Evolutionary conservation across 495 filamentous ascomycete genomes (phyloP).

Genomic region (Thermothielavioides terrestris): DNA sequence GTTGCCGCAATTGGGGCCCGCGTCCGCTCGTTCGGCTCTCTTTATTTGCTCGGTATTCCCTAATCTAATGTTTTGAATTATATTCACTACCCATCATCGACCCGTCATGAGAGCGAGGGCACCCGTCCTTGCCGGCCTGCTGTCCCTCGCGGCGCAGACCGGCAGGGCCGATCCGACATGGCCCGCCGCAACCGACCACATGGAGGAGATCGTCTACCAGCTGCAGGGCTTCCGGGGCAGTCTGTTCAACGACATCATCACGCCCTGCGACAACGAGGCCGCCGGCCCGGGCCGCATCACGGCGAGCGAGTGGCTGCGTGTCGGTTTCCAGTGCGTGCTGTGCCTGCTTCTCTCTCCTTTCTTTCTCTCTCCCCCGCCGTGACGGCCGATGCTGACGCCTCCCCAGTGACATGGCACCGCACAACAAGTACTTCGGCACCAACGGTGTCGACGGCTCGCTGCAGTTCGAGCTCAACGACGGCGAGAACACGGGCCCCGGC

Average conservation of each 20-base stretch:
- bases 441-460: slow-evolving; percentile 55
- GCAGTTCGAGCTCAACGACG: slow-evolving; percentile 47
- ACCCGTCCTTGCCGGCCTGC: slow-evolving; percentile 21
- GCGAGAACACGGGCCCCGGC: slow-evolving; percentile 52
- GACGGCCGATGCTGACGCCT: neutral
- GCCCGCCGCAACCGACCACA: slow-evolving; percentile 50
- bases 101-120: slow-evolving; percentile 19
- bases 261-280: slow-evolving; percentile 48
- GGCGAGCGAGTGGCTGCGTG: slow-evolving; percentile 53
- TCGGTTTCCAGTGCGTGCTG: slow-evolving; percentile 44
- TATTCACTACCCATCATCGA: no score
- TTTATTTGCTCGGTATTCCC: neutral
- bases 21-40: neutral
- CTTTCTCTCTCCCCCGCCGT: neutral
- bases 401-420: slow-evolving; percentile 47
- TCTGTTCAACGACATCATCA: slow-evolving; percentile 47
- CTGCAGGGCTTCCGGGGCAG: slow-evolving; percentile 44
- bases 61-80: slow-evolving; percentile 14
- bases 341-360: no score
- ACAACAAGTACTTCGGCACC: slow-evolving; percentile 36
- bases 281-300: slow-evolving; percentile 47
- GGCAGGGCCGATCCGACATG: slow-evolving; percentile 46
- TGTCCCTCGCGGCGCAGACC: slow-evolving; percentile 23
- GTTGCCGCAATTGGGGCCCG: neutral
- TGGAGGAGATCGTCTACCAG: slow-evolving; percentile 56